Percentiles rank a stretch among this genome's conserved stretches.
Conservation (phyloP, 2,329 filamentous ascomycete genomes). For the Clonostachys solani region DNA sequence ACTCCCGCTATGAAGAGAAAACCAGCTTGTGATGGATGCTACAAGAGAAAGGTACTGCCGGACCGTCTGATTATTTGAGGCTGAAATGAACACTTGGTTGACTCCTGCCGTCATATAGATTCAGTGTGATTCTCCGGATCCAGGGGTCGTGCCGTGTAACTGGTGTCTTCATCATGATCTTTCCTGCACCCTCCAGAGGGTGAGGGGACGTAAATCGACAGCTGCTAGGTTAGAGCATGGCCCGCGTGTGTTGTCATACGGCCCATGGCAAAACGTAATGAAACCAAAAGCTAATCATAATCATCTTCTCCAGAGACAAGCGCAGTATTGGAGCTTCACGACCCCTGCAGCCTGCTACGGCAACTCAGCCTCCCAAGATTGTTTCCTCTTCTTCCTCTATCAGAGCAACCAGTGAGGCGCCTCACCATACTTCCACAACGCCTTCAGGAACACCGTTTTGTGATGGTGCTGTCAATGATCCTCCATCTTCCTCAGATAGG, state of each 20-base stretch:
- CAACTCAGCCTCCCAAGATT: no score
- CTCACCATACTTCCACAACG: no score
- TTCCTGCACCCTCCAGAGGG: constrained; percentile 3
- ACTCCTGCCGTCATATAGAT: not conserved
- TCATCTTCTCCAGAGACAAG: not conserved
- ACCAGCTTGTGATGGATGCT: constrained; percentile 3
- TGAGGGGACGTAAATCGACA: not conserved
- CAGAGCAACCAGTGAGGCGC: no score
- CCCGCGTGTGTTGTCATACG: not conserved
- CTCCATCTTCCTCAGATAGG: no score
- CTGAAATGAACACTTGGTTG: no score
- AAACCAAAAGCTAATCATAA: no score
- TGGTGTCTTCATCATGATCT: constrained; percentile 5
- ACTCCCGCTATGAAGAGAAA: not conserved
- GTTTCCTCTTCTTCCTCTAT: no score
- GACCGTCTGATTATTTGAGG: no score
- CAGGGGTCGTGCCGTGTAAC: not conserved
- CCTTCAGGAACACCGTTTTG: no score
- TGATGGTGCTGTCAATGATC: no score
- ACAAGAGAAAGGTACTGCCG: constrained; percentile 2
- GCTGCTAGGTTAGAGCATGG: not conserved
- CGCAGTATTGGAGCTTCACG: not conserved
- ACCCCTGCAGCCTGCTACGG: not conserved
- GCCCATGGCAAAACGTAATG: not conserved
- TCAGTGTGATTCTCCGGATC: constrained; percentile 1